Conservation (phyloP, 768 basidiomycete species). For the Fistulinella prunicolor region DNA sequence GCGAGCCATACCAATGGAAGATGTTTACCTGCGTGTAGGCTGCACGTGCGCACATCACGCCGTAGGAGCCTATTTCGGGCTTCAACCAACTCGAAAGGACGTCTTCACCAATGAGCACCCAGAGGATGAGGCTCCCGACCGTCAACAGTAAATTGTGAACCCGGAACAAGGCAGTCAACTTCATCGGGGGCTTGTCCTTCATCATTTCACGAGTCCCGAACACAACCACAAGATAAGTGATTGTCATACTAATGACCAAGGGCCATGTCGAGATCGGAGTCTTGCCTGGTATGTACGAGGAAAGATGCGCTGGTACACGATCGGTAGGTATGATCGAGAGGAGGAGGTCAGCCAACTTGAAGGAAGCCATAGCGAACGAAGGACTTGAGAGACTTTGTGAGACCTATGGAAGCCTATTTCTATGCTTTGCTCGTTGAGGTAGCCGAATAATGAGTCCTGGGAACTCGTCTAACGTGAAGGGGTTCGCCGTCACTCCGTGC, state of each 20-base stretch:
- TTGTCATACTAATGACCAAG: conserved; percentile 64
- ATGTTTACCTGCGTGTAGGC: conserved; percentile 82
- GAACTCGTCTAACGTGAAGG: too few relatives aligned
- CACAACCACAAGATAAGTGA: conserved; percentile 78
- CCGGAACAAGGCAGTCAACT: conserved; percentile 78
- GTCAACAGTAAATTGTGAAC: conserved; percentile 86
- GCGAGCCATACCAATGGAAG: too few relatives aligned
- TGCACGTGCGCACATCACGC: conserved; percentile 64
- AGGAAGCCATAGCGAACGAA: conserved; percentile 51
- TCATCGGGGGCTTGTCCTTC: conserved; percentile 68
- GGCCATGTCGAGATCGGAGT: conserved; percentile 79
- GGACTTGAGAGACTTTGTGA: background rate
- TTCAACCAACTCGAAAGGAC: conserved; percentile 75
- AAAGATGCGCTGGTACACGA: conserved; percentile 54
- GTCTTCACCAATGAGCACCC: conserved; percentile 84
- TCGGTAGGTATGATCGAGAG: conserved; percentile 49
- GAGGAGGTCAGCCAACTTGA: conserved; percentile 57
- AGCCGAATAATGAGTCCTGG: too few relatives aligned
- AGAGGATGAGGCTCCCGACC: conserved; percentile 70
- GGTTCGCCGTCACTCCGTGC: too few relatives aligned
- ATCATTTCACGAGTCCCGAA: conserved; percentile 81
- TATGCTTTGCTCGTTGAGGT: too few relatives aligned
- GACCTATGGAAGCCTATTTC: too few relatives aligned
- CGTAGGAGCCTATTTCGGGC: conserved; percentile 70
- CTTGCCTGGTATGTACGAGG: conserved; percentile 65